Base-by-base conservation (phyloP, 202 grass and related monocot genomes). In the Panicum virgatum region DNA sequence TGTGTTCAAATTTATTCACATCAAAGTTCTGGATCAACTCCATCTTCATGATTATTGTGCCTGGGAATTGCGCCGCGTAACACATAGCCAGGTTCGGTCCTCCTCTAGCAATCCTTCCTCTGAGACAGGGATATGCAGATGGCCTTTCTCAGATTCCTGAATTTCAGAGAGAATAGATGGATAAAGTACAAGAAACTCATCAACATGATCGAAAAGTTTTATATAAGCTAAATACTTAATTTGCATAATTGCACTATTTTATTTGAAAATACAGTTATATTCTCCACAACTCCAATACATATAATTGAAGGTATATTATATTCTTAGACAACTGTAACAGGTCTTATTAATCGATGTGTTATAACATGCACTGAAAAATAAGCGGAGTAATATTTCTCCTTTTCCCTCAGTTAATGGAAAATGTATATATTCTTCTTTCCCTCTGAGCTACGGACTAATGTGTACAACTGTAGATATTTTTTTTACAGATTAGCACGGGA, bases 131-230 rank as follows among this genome's bases (percentile, higher is more conserved):
- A 94, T 87, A 84, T 94, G 92, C 86, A 80, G 91, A 40, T 94
- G 88, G 26, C 88, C 92, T 82, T 81, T 89, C 62, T 84, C 80
- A 38, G 83, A 91, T 86, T 94, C 92, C 83, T 91, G 67, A 69
- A 61, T 83, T 88, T 85, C 52, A 82, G 25, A 79, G 6, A 75
- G 26, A 71, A 66, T 9, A 69, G 19, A 19, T 34, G 39, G 30
- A 82, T 27, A 38, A 79, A 20, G 4, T 12, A 86, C 30, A 73
- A n/a, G 32, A 37, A 5, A 73, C 19, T 53, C 30, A 32, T 53
- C 19, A 32, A 73, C 30, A 10, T 53, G 9, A 73, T 53, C 9
- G 27, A 48, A 72, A 72, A 12, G 5, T 53, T 72, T 12, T 34
- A 64, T 2, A 36, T 72, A 15, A 34, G 29, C 60, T 62, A 9